phyloP scores from a whole-genome alignment of 768 basidiomycete species.

The Leccinum ochraceum region DNA sequence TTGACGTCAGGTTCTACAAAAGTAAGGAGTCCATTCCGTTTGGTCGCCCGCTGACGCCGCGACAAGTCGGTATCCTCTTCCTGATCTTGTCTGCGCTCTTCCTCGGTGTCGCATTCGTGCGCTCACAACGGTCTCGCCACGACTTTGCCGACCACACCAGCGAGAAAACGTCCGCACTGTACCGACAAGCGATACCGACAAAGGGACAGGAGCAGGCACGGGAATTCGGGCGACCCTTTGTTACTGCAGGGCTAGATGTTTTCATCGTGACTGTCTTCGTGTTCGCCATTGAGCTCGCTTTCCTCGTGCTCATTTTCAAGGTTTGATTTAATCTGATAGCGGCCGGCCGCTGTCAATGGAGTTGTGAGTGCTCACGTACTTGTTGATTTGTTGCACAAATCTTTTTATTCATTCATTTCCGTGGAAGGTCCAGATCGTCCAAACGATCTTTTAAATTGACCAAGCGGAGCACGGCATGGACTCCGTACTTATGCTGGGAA shows the following conservation, averaged over 20 bases:
- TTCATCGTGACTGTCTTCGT: constrained; percentile 57
- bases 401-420: neutral
- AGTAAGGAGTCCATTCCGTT: constrained; percentile 45
- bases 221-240: constrained; percentile 74
- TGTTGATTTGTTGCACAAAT: neutral
- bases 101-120: constrained; percentile 56
- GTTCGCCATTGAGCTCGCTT: constrained; percentile 59
- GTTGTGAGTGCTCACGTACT: constrained; percentile 11
- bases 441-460: constrained; percentile 18
- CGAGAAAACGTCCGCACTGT: constrained; percentile 28
- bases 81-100: constrained; percentile 62
- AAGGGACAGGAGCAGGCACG: constrained; percentile 61
- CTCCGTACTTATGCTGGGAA: neutral
- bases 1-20: constrained; percentile 69
- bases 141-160: constrained; percentile 71
- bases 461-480: constrained; percentile 10
- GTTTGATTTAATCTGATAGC: constrained; percentile 8
- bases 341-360: constrained; percentile 19
- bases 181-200: constrained; percentile 48
- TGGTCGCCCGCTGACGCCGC: neutral
- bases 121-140: constrained; percentile 66
- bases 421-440: constrained; percentile 9
- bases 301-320: constrained; percentile 61
- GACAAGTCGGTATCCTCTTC: constrained; percentile 60
- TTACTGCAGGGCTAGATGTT: constrained; percentile 80